Evolutionary conservation across 352 stramenopile species (phyloP).

Genomic region (Globisporangium barbulae): DNA sequence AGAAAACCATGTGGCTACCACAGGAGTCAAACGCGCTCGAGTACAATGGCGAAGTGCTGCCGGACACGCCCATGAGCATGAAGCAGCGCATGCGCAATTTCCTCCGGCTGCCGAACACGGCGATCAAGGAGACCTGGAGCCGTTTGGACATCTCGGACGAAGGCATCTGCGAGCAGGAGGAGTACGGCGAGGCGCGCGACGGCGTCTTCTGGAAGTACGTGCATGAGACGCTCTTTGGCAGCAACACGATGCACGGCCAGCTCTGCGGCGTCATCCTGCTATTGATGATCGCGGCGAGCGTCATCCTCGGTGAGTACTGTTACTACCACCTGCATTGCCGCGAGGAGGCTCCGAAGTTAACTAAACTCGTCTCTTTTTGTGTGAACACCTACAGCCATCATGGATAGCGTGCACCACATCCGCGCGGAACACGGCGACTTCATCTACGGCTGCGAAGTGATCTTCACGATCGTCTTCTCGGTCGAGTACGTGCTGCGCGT

Average conservation of each 20-base stretch:
- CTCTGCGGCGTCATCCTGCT: constrained; percentile 55
- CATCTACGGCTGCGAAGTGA: constrained; percentile 33
- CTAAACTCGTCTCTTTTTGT: neutral
- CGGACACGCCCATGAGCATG: constrained; percentile 15
- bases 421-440: constrained; percentile 32
- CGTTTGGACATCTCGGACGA: constrained; percentile 32
- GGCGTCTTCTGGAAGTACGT: constrained; percentile 48
- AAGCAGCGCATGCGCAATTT: constrained; percentile 23
- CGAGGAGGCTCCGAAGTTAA: neutral
- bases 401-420: constrained; percentile 69
- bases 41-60: constrained; percentile 14
- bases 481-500: constrained; percentile 41
- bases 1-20: constrained; percentile 16
- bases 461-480: constrained; percentile 48
- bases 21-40: constrained; percentile 21
- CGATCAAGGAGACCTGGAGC: constrained; percentile 34
- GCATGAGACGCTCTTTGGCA: constrained; percentile 71
- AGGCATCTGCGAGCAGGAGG: constrained; percentile 29
- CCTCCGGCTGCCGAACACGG: constrained; percentile 25
- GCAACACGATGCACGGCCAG: constrained; percentile 54
- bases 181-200: constrained; percentile 30
- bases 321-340: neutral
- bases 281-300: constrained; percentile 69
- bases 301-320: constrained; percentile 45
- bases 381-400: constrained; percentile 32